Base-by-base conservation (phyloP, 2,329 filamentous ascomycete genomes). In the Penicillium sp. region DNA sequence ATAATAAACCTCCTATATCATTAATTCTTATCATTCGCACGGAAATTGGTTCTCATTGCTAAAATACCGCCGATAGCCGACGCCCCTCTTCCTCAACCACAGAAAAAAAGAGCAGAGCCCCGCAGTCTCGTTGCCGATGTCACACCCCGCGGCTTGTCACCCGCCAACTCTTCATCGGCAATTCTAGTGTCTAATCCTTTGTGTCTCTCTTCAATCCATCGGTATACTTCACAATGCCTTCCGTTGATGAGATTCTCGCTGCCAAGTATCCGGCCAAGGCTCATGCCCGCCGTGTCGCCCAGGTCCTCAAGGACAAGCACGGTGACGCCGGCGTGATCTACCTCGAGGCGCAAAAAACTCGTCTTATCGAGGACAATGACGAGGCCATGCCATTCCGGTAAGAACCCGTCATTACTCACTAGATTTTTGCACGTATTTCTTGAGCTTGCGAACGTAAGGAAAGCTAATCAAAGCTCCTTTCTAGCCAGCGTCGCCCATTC, bases 311-410 rank as follows among this genome's bases (percentile, higher is more conserved):
- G 57, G 81, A 85, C 62, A 80, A 70, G 73, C 80, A 87, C 43
- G 86, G 89, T 35, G 83, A 86, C 65, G 84, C 81, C 35, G 93
- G 93, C 52, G 83, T 94, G 19, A 84, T 99, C 59, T 99, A 97
- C 75, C 83, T 98, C 49, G 94, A 98, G 81, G 90, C 89, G 57
- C 90, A 93, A 73, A 87, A 89, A 76, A 92, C 89, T 65, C 88
- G 86, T 73, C 82, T 97, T 76, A 85, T 91, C 51, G 94, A 98
- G 79, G 94, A 99, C 76, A 94, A 92, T 73, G 95, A 98, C 77
- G 87, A 91, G 73, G 84, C 89, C 7, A 85, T 88, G 71, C 92
- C 87, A 26, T 97, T 97, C 76, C 85, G 92, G 87, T 93, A 83
- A 56, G 43, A 58, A 58, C 57, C 22, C 3, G 7, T 28, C 6